phyloP scores from a whole-genome alignment of 306 rosid species.

The apple (Malus domestica) region ASM211411v1 NC_041792.1:23707407-23707906 shows the following conservation, averaged over 20 bases:
- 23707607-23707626: not conserved
- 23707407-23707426: no score
- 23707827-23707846: constrained; percentile 24
- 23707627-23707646: not conserved
- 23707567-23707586: not conserved
- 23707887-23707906: not conserved
- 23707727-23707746: constrained; percentile 27
- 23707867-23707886: not conserved
- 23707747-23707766: constrained; percentile 30
- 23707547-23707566: not conserved
- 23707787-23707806: constrained; percentile 4
- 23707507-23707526: not conserved
- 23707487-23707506: no score
- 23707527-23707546: not conserved
- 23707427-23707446: no score
- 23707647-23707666: not conserved
- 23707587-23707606: not conserved
- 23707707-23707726: constrained; percentile 14
- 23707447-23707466: no score
- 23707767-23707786: constrained; percentile 34
- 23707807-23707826: constrained; percentile 1
- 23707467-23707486: no score
- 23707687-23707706: not conserved
- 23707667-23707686: not conserved
- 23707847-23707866: constrained; percentile 21